phyloP scores from a whole-genome alignment of 768 basidiomycete genomes.

The Agaricus sinodeliciosus region DNA sequence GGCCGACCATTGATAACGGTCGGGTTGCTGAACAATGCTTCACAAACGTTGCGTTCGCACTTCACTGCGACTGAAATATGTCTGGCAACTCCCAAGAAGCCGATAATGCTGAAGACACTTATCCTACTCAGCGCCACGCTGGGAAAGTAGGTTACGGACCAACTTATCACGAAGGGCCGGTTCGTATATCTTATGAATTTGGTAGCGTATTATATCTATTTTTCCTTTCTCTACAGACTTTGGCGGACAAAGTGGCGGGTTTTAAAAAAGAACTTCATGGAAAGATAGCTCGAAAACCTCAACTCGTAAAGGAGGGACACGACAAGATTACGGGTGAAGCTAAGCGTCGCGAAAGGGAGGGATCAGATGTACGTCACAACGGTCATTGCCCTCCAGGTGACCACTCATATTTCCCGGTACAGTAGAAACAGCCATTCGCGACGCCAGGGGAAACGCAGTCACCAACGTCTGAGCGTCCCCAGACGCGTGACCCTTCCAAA shows the following conservation, averaged over 20 bases:
- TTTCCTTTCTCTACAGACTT: neutral
- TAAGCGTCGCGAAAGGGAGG: neutral
- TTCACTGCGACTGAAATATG: neutral
- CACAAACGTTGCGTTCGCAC: neutral
- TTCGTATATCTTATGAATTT: neutral
- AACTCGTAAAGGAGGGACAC: slow-evolving; percentile 8
- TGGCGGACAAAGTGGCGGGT: slow-evolving; percentile 7
- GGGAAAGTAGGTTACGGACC: slow-evolving; percentile 10
- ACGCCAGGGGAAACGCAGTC: neutral
- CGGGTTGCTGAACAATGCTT: neutral
- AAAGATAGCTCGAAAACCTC: slow-evolving; percentile 7
- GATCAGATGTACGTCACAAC: neutral
- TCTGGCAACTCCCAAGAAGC: neutral
- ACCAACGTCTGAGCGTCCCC: neutral
- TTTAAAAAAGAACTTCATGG: slow-evolving; percentile 10
- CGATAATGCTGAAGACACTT: neutral
- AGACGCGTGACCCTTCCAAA: neutral
- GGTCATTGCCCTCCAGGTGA: too few relatives aligned
- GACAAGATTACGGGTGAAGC: slow-evolving; percentile 6
- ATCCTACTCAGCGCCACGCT: slow-evolving; percentile 8
- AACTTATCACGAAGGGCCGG: neutral
- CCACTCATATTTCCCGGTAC: too few relatives aligned
- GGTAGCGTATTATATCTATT: neutral
- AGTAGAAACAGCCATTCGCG: neutral
- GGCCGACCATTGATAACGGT: neutral